Percentiles rank a stretch among this genome's conserved stretches.
These are phyloP conservation scores for Annulohypoxylon moriforme DNA, from an alignment of 495 filamentous ascomycete species.

Conservation along the genomic window DNA sequence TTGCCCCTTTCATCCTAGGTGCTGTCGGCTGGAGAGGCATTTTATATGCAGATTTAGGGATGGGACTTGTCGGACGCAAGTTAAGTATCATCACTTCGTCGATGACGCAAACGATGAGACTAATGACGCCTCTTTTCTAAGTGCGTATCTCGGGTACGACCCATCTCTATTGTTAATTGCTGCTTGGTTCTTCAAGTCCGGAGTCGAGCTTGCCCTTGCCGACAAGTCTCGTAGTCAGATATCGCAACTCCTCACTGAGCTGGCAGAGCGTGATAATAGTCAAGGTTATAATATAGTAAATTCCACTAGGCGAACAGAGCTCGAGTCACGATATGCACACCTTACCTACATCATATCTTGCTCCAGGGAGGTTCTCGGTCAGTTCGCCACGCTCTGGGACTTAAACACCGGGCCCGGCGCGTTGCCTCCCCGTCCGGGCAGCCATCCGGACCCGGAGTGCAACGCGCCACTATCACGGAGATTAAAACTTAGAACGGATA, in stretches of 20 bases:
- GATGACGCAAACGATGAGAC: conserved; percentile 5
- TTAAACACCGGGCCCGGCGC: neutral
- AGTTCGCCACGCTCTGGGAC: conserved; percentile 35
- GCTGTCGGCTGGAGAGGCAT: conserved; percentile 26
- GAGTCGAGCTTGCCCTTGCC: conserved; percentile 26
- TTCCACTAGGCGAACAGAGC: neutral
- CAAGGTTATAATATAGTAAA: neutral
- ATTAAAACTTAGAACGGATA: neutral
- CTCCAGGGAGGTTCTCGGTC: neutral
- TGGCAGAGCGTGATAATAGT: neutral
- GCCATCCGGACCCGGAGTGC: neutral
- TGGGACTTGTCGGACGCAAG: neutral
- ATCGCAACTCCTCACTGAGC: neutral
- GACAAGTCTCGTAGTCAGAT: neutral
- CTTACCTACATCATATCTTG: neutral
- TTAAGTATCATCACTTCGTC: conserved; percentile 38
- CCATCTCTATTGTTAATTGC: neutral
- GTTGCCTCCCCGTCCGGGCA: neutral
- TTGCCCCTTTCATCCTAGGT: conserved; percentile 30
- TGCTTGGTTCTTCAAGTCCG: conserved; percentile 28
- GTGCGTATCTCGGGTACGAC: neutral
- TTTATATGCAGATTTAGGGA: neutral
- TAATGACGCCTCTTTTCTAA: conserved; percentile 7
- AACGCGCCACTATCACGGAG: neutral
- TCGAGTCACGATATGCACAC: neutral